Conservation (phyloP, 208 protist species). For the Crithidia expoeki region DNA sequence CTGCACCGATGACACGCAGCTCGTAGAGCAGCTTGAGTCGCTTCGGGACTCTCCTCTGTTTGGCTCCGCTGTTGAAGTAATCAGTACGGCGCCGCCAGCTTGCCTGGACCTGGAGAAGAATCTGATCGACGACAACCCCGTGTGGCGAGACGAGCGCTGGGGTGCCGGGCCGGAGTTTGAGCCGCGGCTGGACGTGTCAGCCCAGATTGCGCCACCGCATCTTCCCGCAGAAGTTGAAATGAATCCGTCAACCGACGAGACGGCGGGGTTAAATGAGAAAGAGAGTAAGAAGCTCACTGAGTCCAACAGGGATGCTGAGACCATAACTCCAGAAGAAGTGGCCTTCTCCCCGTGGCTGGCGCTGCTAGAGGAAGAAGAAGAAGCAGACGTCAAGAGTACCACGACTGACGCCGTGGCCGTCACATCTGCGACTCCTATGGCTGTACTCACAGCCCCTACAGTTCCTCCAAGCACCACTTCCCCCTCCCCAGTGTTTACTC, state of each 20-base stretch:
- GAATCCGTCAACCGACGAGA: not conserved
- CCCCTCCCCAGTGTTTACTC: not conserved
- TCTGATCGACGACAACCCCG: slow-evolving; percentile 80
- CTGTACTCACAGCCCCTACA: not conserved
- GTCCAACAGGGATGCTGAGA: not conserved
- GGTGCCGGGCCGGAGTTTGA: not conserved
- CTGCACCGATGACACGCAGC: slow-evolving; percentile 68
- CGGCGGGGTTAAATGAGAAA: not conserved
- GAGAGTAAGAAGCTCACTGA: not conserved
- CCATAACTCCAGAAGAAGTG: not conserved
- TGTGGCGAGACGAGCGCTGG: not conserved
- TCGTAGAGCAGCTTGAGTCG: slow-evolving; percentile 30
- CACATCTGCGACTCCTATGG: not conserved
- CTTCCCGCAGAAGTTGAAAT: not conserved
- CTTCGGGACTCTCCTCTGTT: slow-evolving; percentile 36
- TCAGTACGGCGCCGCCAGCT: slow-evolving; percentile 54
- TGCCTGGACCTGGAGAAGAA: slow-evolving; percentile 42
- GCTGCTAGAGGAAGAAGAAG: slow-evolving; percentile 42
- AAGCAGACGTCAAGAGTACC: not conserved
- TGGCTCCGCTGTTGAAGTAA: slow-evolving; percentile 41
- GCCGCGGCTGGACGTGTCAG: slow-evolving; percentile 16
- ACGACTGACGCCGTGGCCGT: not conserved
- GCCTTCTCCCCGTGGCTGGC: slow-evolving; percentile 49
- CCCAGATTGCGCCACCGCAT: not conserved
- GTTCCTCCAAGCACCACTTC: not conserved